Evolutionary conservation across 2,329 filamentous ascomycete genomes (phyloP).

Genomic region (Claviceps purpurea): DNA sequence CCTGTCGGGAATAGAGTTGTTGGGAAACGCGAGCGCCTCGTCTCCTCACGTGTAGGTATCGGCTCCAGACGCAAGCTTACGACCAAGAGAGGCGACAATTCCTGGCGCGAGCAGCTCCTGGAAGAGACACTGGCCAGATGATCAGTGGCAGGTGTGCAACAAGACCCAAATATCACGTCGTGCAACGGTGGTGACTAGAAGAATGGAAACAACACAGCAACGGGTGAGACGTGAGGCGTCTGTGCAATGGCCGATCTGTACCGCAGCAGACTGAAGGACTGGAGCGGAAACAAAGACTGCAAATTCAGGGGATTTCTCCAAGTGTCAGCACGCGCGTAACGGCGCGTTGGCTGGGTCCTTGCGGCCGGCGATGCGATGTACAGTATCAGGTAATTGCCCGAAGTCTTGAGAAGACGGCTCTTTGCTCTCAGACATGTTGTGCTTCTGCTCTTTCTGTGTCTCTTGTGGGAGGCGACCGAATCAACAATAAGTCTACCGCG

Average conservation of each 20-base stretch:
- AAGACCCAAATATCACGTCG: background rate
- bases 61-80: background rate
- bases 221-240: conserved; percentile 4
- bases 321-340: background rate
- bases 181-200: background rate
- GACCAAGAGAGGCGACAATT: background rate
- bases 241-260: conserved; percentile 11
- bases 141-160: conserved; percentile 3
- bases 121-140: background rate
- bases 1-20: background rate
- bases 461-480: background rate
- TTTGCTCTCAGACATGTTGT: background rate
- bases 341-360: background rate
- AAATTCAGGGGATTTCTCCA: background rate
- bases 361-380: background rate
- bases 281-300: conserved; percentile 2
- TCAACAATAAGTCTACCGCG: background rate
- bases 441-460: background rate
- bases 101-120: conserved; percentile 5
- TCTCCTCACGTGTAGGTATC: conserved; percentile 1
- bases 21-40: background rate
- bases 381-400: background rate
- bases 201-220: conserved; percentile 4
- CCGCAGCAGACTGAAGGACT: conserved; percentile 5
- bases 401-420: background rate